Evolutionary conservation across 345 rosid genomes (phyloP).

Genomic region (Gossypioides kirkii): DNA sequence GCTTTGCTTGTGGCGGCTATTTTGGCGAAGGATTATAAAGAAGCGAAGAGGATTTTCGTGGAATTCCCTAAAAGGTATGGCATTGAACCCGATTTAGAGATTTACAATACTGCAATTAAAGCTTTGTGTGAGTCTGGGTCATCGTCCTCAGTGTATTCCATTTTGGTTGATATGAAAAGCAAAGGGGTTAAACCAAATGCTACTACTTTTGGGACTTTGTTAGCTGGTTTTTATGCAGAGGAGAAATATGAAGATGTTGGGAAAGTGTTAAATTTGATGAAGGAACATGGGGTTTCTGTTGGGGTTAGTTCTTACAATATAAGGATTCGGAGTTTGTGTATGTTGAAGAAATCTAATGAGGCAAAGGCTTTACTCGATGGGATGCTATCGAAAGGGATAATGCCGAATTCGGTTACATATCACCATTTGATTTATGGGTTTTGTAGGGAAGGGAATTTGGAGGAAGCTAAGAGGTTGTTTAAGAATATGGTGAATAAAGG

Average conservation of each 20-base stretch:
- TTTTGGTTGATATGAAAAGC: slow-evolving; percentile 75
- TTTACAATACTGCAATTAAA: slow-evolving; percentile 55
- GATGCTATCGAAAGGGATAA: slow-evolving; percentile 43
- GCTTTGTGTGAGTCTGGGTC: slow-evolving; percentile 62
- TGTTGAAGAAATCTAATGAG: slow-evolving; percentile 45
- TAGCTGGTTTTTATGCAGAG: slow-evolving; percentile 68
- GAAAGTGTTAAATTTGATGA: slow-evolving; percentile 59
- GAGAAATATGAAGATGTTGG: slow-evolving; percentile 70
- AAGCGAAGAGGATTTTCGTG: slow-evolving; percentile 55
- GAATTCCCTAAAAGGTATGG: slow-evolving; percentile 52
- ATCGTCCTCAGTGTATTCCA: slow-evolving; percentile 55
- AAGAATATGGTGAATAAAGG: slow-evolving; percentile 51
- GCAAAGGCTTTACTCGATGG: slow-evolving; percentile 59
- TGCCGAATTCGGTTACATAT: slow-evolving; percentile 46
- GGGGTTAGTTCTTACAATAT: slow-evolving; percentile 50
- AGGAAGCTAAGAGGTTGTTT: slow-evolving; percentile 65
- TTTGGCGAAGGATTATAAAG: slow-evolving; percentile 48
- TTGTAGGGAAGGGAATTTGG: slow-evolving; percentile 51
- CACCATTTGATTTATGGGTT: slow-evolving; percentile 68
- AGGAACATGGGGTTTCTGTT: slow-evolving; percentile 30
- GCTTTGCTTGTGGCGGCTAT: slow-evolving; percentile 60
- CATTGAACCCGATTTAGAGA: slow-evolving; percentile 59
- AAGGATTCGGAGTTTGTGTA: slow-evolving; percentile 70
- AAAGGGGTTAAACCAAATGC: slow-evolving; percentile 48
- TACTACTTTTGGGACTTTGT: slow-evolving; percentile 44